Base-by-base conservation (phyloP, 1,139 yeast species). In the Kodamaea anthophila region DNA sequence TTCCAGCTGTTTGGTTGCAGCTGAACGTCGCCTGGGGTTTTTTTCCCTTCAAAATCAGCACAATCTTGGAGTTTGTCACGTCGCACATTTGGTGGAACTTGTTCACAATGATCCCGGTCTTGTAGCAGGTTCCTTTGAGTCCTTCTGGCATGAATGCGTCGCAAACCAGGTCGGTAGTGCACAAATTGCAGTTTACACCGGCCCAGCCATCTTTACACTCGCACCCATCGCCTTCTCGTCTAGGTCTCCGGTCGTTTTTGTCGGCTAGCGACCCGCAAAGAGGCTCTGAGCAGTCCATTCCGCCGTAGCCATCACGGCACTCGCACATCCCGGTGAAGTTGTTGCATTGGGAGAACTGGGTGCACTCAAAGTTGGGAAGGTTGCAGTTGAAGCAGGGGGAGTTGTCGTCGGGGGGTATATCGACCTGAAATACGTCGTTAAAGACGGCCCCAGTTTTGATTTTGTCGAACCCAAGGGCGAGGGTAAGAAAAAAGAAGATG, bases 381-480 rank as follows among this genome's bases (percentile, higher is more conserved):
- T 86, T 82, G 60, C 98, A 91, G 55, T 91, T 91, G 71, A 91
- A 91, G 49, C 96, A 80, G 0, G 91, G 93, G 0, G 93, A 91
- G 35, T 47, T 23, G 9, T 35, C 37, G 23, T 27, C 29, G 20
- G 21, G 38, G 6, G 9, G 10, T 9, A 12, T 13, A 4, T 22
- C 20, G 23, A 48, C 34, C 15, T 41, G 50, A 36, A 57, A 60
- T 2, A 55, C 41, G 34, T 58, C 62, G 32, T 53, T 49, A 26
- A 53, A 24, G 1, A 46, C 49, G 1, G 45, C 53, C 4, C 49
- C 48, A 14, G 43, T 44, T 36, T 51, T 51, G 11, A 58, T 42
- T 32, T 51, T 45, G 23, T 54, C 56, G 33, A 60, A 56, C 2
- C 18, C 9, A 16, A 6, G 9, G 18, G 6, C 9, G 18, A 16